Base-by-base conservation (phyloP, 768 basidiomycete species). In the Porpolomopsis calyptriformis region DNA sequence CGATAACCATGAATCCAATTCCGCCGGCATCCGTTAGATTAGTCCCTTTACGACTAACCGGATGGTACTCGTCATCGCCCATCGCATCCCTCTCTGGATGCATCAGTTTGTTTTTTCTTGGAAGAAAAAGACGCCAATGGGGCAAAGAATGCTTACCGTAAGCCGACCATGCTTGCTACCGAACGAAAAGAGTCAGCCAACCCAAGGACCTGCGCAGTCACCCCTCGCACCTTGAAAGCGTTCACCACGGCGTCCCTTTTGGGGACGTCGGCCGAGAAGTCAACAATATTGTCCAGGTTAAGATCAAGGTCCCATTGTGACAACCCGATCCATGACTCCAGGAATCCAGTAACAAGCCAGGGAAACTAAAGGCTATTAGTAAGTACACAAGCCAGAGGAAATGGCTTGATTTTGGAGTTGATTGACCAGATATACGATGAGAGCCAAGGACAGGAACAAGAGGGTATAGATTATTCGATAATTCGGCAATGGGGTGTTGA, bases 11-110 rank as follows among this genome's bases (percentile, higher is more conserved):
- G 59, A 91, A 93, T 19, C 91, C 91, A 43, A 96, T 82, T 11
- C 87, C 82, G 29, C 87, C 89, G 1, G 78, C 80, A 4, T 64
- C 53, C 0, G 85, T 83, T 23, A 98, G 70, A 60, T 98, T 91
- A 7, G 77, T 74, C 3, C 93, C 93, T 22, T 63, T 65, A 40
- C 72, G 71, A 43, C 74, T 74, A 19, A 98, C 72, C 0, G 93
- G 92, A 56, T 94, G 89, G 56, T 90, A 96, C 61, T 94, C 88
- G 65, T 96, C 91, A 46, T 74, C 74, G 1, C 92, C 92, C 78
- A 89, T 91, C 1, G 92, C 92, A 59, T 96, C 80, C 38, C 78
- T 67, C 65, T 91, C 90, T 91, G 65, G 40, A 55, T 42, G 24
- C 24, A 33, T 48, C 45, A 54, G 46, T 20, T 48, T 40, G 11